These are phyloP conservation scores for Fusarium paranaense DNA, from an alignment of 2,329 filamentous ascomycete species.

Conservation along the genomic window DNA sequence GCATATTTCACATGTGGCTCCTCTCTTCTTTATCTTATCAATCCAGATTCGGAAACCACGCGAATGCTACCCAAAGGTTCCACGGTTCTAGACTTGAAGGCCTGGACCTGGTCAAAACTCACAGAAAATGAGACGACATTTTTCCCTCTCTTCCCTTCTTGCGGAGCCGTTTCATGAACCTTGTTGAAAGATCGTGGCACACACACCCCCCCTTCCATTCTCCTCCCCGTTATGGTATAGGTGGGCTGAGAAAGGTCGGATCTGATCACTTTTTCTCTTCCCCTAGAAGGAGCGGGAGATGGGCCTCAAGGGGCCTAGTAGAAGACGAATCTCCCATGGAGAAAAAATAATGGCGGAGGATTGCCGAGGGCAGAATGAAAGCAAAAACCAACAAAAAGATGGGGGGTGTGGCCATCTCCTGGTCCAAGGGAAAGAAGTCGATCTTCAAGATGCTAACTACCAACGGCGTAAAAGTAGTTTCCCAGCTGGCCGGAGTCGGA, in stretches of 20 bases:
- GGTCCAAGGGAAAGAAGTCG: not conserved
- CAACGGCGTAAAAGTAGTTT: not conserved
- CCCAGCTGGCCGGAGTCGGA: conserved; percentile 1
- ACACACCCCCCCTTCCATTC: not conserved
- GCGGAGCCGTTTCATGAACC: conserved; percentile 11
- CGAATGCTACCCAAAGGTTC: conserved; percentile 12
- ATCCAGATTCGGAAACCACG: not conserved
- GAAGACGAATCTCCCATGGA: not conserved
- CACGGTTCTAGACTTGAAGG: conserved; percentile 1
- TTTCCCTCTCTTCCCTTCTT: not conserved
- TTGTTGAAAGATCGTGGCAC: not conserved
- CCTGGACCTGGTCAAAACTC: not conserved
- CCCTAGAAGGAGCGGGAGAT: conserved; percentile 6
- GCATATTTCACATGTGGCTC: not conserved
- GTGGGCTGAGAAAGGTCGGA: not conserved
- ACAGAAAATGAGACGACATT: conserved; percentile 8
- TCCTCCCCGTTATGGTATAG: not conserved
- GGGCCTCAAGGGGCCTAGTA: not conserved
- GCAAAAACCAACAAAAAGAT: not conserved
- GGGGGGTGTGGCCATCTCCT: not conserved
- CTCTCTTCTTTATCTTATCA: conserved; percentile 8
- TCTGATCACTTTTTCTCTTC: not conserved
- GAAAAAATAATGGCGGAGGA: not conserved
- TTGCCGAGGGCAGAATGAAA: not conserved
- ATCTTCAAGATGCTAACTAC: not conserved